A percentile compares a stretch with the other conserved stretches of the same genome.
These are phyloP conservation scores for Rhynchosporium agropyri DNA, from an alignment of 2,329 filamentous ascomycete species.

Conservation along the genomic window DNA sequence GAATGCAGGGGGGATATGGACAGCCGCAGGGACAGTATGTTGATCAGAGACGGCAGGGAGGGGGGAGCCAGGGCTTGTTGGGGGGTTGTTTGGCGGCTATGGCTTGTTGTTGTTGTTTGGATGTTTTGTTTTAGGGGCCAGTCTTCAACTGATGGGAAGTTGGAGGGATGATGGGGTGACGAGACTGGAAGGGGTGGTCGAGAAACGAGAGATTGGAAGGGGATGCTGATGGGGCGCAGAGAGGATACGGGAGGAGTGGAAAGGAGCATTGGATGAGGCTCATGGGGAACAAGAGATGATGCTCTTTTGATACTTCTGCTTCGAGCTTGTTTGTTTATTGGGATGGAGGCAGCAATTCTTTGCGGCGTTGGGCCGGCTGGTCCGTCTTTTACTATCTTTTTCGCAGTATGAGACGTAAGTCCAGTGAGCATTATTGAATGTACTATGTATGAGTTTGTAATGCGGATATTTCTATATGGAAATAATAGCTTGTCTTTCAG, in stretches of 20 bases:
- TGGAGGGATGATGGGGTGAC: not conserved
- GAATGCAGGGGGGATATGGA: conserved; percentile 1
- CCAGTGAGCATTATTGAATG: not conserved
- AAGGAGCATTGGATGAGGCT: too few species aligned
- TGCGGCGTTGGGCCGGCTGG: conserved; percentile 20
- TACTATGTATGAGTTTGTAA: conserved; percentile 16
- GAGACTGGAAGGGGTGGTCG: not conserved
- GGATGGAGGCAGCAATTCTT: not conserved
- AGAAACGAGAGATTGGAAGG: not conserved
- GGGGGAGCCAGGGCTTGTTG: conserved; percentile 43
- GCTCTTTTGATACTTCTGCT: too few species aligned
- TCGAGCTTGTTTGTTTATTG: too few species aligned
- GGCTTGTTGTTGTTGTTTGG: conserved; percentile 56
- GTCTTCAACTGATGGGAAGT: not conserved
- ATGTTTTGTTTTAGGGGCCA: conserved; percentile 49
- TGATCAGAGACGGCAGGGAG: conserved; percentile 42
- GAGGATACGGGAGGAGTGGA: not conserved
- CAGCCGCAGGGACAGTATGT: conserved; percentile 45
- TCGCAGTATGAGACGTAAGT: not conserved
- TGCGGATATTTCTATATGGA: not conserved
- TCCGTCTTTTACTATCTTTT: conserved; percentile 14
- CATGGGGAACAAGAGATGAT: too few species aligned
- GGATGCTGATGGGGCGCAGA: not conserved
- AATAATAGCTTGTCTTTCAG: not conserved
- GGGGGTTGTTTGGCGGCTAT: conserved; percentile 48